Conservation (phyloP, 2,329 filamentous ascomycete species). For the Xylaria sp. region DNA sequence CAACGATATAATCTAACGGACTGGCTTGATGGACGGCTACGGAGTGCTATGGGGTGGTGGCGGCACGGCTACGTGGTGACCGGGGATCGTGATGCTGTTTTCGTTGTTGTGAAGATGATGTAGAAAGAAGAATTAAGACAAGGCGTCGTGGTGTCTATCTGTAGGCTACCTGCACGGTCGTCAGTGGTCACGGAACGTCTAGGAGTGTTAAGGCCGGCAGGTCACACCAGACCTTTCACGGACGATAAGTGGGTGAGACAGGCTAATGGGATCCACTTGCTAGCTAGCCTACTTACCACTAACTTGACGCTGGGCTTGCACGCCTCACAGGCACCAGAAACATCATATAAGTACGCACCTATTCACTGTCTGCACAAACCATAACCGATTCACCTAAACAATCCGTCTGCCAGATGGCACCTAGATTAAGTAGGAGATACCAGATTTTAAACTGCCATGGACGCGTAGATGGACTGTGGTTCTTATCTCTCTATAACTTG, state of each 20-base stretch:
- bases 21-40: constrained; percentile 30
- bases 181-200: constrained; percentile 43
- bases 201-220: constrained; percentile 39
- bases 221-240: constrained; percentile 33
- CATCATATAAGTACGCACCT: too few species aligned
- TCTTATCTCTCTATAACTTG: constrained; percentile 22
- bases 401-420: neutral
- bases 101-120: constrained; percentile 44
- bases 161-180: constrained; percentile 39
- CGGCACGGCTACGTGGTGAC: constrained; percentile 27
- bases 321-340: constrained; percentile 12
- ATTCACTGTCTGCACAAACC: neutral
- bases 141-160: constrained; percentile 38
- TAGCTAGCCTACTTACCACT: neutral
- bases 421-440: neutral
- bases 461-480: neutral
- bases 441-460: neutral
- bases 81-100: constrained; percentile 30
- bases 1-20: constrained; percentile 27
- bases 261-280: constrained; percentile 19
- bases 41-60: constrained; percentile 28
- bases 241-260: constrained; percentile 22
- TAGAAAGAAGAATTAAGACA: constrained; percentile 49
- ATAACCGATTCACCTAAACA: neutral
- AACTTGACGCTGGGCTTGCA: constrained; percentile 1